These are phyloP conservation scores for Ophiocordyceps australis DNA, from an alignment of 2,329 filamentous ascomycete genomes.

Conservation along the genomic window DNA sequence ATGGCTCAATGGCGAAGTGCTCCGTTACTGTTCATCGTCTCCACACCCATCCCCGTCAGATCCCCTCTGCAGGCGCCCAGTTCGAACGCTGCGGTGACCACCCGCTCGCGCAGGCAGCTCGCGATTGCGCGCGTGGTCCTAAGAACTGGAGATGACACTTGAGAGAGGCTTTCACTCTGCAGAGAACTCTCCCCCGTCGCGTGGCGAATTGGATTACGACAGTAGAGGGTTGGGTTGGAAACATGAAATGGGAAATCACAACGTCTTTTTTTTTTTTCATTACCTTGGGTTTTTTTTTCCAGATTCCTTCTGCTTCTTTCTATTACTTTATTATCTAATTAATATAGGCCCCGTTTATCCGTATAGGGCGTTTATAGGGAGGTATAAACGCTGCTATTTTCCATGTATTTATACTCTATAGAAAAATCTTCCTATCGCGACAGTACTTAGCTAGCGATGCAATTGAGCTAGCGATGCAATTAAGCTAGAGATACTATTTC, in stretches of 20 bases:
- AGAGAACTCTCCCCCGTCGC: conserved; percentile 52
- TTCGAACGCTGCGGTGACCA: conserved; percentile 48
- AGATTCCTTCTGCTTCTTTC: no score
- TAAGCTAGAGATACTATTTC: no score
- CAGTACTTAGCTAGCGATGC: no score
- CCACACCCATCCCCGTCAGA: conserved; percentile 35
- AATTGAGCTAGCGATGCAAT: no score
- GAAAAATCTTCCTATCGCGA: no score
- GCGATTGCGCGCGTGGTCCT: conserved; percentile 41
- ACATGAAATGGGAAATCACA: conserved; percentile 34
- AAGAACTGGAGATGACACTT: conserved; percentile 53
- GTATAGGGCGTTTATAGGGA: no score
- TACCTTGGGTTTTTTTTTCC: background rate
- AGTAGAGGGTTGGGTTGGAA: conserved; percentile 38
- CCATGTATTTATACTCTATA: no score
- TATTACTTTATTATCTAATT: no score
- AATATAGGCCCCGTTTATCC: no score
- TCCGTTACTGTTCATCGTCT: conserved; percentile 24
- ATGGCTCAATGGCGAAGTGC: conserved; percentile 44
- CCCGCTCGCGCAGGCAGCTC: conserved; percentile 50
- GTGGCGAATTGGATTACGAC: conserved; percentile 53
- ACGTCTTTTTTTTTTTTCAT: conserved; percentile 19
- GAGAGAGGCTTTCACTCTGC: conserved; percentile 58
- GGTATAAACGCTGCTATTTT: no score
- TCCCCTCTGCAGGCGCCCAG: conserved; percentile 41